Conservation (phyloP, 2,329 filamentous ascomycete species). For the Beauveria australis region DNA sequence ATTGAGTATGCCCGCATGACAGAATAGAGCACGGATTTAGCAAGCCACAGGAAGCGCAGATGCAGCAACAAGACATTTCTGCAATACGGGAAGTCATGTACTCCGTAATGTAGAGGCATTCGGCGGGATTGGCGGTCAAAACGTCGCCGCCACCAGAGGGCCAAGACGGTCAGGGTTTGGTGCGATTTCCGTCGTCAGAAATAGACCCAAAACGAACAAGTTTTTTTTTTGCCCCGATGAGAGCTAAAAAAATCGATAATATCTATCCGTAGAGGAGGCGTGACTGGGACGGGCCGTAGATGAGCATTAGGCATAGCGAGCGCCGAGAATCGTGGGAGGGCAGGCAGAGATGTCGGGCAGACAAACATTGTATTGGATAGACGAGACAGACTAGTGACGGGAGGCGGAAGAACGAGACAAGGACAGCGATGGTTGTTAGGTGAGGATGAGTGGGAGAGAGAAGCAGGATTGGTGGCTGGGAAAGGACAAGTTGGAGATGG, state of each 20-base stretch:
- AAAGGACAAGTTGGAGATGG: not conserved
- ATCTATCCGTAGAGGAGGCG: not conserved
- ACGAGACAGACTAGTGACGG: not conserved
- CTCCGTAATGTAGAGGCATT: not conserved
- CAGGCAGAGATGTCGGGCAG: not conserved
- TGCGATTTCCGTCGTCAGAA: not conserved
- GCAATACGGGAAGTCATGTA: not conserved
- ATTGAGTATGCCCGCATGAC: not conserved
- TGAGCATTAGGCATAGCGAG: not conserved
- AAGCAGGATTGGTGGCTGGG: slow-evolving; percentile 1
- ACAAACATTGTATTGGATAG: not conserved
- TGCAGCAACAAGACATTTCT: not conserved
- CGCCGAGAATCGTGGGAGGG: not conserved
- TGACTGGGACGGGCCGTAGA: slow-evolving; percentile 6
- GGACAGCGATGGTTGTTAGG: not conserved
- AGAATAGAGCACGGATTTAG: not conserved
- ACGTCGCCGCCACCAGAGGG: not conserved
- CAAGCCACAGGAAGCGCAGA: not conserved
- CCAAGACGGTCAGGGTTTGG: not conserved
- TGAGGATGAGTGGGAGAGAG: not conserved
- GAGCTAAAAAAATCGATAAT: not conserved
- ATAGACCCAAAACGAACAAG: not conserved
- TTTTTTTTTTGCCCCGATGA: too few species aligned
- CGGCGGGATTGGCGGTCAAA: slow-evolving; percentile 5
- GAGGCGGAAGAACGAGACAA: not conserved